These are phyloP conservation scores for Leccinum longicurvipes DNA, from an alignment of 768 basidiomycete genomes.

Conservation along the genomic window DNA sequence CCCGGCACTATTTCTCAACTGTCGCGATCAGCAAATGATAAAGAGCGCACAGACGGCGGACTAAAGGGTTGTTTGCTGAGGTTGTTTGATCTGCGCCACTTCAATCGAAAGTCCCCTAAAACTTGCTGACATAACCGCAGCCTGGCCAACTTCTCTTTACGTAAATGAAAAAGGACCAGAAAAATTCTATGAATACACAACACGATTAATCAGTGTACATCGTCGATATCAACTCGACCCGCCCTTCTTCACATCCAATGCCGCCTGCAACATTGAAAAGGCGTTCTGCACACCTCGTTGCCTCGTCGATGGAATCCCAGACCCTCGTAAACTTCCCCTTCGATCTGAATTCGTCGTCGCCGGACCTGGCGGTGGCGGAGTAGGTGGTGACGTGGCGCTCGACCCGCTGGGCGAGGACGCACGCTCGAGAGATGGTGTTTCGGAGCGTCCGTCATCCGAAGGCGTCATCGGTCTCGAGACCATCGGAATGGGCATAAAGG, in stretches of 20 bases:
- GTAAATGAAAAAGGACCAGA: background rate
- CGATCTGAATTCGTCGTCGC: conserved; percentile 13
- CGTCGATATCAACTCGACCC: conserved; percentile 6
- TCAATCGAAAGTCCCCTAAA: too few relatives aligned
- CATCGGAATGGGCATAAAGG: conserved; percentile 1
- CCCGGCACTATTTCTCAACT: background rate
- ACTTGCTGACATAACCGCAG: background rate
- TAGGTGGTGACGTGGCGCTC: conserved; percentile 23
- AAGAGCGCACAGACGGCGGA: background rate
- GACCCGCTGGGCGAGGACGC: conserved; percentile 25
- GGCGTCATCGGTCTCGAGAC: conserved; percentile 14
- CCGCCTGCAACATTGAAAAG: conserved; percentile 28
- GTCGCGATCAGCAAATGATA: background rate
- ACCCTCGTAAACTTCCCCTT: conserved; percentile 13
- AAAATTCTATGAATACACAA: background rate
- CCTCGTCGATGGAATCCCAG: conserved; percentile 22
- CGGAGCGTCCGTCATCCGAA: conserved; percentile 35
- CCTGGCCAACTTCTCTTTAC: background rate
- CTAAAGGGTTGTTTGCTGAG: too few relatives aligned
- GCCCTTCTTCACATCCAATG: conserved; percentile 26
- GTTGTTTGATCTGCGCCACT: background rate
- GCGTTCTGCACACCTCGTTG: conserved; percentile 22
- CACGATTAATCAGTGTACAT: background rate
- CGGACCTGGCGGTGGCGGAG: conserved; percentile 21
- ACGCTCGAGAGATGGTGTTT: conserved; percentile 25